phyloP scores from a whole-genome alignment of 1,139 yeast genomes.

The Geotrichum candidum region DNA sequence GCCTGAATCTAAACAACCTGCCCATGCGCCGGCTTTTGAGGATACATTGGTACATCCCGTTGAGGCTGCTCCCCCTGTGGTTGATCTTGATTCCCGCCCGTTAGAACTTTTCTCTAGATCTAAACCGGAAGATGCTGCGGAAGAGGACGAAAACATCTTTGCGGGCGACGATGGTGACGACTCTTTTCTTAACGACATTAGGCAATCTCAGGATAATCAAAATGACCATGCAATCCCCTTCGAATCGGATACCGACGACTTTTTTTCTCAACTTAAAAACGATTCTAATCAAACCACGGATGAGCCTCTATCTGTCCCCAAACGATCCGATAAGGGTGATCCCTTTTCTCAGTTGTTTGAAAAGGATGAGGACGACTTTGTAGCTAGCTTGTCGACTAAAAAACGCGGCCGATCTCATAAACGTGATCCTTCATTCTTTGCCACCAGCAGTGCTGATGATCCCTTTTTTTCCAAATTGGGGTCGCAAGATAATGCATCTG shows the following conservation, averaged over 20 bases:
- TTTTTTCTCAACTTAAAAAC: neutral
- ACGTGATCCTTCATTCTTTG: constrained; percentile 9
- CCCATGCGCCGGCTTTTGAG: neutral
- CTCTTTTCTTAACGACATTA: constrained; percentile 1
- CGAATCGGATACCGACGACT: neutral
- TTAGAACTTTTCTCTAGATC: neutral
- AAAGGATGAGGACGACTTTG: constrained; percentile 2
- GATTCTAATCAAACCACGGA: neutral
- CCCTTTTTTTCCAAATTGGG: constrained; percentile 10
- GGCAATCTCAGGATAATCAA: neutral
- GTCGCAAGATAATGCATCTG: neutral
- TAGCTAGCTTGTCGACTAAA: neutral
- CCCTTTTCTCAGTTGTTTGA: constrained; percentile 4
- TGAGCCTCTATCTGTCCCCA: neutral
- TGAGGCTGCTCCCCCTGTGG: neutral
- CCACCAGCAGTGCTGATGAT: constrained; percentile 4
- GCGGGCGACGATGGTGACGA: neutral
- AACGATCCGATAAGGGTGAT: constrained; percentile 1
- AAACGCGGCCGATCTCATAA: neutral
- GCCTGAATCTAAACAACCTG: neutral
- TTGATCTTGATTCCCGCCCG: neutral
- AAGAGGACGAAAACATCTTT: neutral
- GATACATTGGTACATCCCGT: neutral
- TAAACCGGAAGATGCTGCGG: neutral
- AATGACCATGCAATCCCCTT: neutral